Conservation (phyloP, 768 basidiomycete species). For the Hygrocybe coccinea region DNA sequence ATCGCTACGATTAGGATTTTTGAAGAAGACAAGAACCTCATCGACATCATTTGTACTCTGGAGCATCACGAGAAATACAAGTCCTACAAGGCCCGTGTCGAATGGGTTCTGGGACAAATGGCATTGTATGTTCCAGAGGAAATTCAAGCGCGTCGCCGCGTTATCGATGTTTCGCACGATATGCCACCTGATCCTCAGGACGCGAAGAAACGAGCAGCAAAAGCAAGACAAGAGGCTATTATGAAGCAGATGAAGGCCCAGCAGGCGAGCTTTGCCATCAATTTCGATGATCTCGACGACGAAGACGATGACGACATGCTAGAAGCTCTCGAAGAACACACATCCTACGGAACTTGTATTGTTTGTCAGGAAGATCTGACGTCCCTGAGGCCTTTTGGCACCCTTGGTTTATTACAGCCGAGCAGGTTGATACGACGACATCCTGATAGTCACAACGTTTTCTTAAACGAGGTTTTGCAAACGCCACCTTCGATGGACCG, state of each 20-base stretch:
- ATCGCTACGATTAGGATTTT: conserved; percentile 53
- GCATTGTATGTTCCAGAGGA: conserved; percentile 52
- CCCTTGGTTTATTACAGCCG: conserved; percentile 81
- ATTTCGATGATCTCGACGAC: conserved; percentile 67
- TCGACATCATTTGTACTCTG: conserved; percentile 69
- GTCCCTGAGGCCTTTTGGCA: conserved; percentile 68
- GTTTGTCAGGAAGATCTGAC: conserved; percentile 95
- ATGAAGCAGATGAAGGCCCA: conserved; percentile 95
- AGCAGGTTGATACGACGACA: conserved; percentile 78
- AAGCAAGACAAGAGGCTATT: conserved; percentile 86
- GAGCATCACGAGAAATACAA: conserved; percentile 77
- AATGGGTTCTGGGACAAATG: conserved; percentile 70
- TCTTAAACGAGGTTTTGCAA: conserved; percentile 70
- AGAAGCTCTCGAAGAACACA: conserved; percentile 42
- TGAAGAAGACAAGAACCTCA: conserved; percentile 54
- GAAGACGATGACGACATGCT: conserved; percentile 65
- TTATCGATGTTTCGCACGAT: conserved; percentile 33
- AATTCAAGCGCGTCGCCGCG: conserved; percentile 46
- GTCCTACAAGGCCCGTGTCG: conserved; percentile 61
- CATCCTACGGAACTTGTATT: conserved; percentile 88
- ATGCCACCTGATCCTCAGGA: conserved; percentile 51
- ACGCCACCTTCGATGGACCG: conserved; percentile 66
- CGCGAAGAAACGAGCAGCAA: conserved; percentile 78
- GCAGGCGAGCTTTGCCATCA: conserved; percentile 79
- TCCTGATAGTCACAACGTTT: conserved; percentile 58